Base-by-base conservation (phyloP, 2,329 filamentous ascomycete genomes). In the Diaporthe ilicicola region DNA sequence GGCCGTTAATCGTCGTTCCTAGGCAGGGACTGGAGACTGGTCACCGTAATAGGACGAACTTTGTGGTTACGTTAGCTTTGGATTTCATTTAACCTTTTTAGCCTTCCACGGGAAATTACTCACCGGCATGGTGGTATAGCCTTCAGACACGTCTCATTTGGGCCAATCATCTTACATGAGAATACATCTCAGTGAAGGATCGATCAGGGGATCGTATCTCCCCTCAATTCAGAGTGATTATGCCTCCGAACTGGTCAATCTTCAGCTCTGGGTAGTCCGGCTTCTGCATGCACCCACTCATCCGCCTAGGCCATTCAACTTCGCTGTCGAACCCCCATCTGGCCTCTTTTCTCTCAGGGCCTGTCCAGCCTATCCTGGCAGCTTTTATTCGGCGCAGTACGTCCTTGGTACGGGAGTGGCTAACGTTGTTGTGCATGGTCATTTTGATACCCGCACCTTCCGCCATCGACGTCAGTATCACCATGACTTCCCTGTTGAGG, bases 281-380 rank as follows among this genome's bases (percentile, higher is more conserved):
- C 27, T 27, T 68, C 22, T 56, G 22, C 65, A 68, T 68, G 17
- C 65, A 68, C n/a, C 53, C 42, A 19, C 53, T 68, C 65, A 68
- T 68, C 15, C 65, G 39, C 19, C 42, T 29, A 9, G 65, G 65
- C 65, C 65, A 68, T 1, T 59, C n/a, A 9, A 68, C 17, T n/a
- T 68, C 65, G 19, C 65, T 29, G 24, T 68, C 53, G 8, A 68
- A 68, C 1, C 65, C 65, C 65, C 65, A 68, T 6, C n/a, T 39
- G 22, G 22, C 24, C 37, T 68, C 65, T 42, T 12, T 39, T 2
- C 65, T 42, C 27, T 48, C 65, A 12, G 53, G 65, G n/a, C 65
- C 65, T 9, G 42, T 50, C 65, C 65, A 68, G 15, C 46, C 29
- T 13, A 27, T 53, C 32, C 53, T 68, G 42, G 65, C 65, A 5